Conservation (phyloP, 805 yeast genomes). For the Metahyphopichia silvanorum region DNA sequence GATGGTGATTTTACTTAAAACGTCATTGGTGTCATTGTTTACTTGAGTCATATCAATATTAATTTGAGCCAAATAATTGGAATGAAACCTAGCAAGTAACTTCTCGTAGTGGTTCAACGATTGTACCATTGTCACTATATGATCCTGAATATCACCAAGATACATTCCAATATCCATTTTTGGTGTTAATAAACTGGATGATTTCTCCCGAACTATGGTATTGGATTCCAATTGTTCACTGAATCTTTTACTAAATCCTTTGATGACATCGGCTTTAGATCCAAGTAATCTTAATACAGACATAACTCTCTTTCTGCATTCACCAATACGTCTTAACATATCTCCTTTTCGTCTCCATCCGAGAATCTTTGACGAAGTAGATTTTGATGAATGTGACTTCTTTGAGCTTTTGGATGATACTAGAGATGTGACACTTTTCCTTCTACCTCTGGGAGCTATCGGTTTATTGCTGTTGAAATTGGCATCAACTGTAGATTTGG, state of each 20-base stretch:
- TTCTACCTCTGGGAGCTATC: background rate
- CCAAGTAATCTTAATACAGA: conserved; percentile 79
- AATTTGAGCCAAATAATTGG: conserved; percentile 93
- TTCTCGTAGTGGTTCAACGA: conserved; percentile 93
- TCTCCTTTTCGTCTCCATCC: conserved; percentile 91
- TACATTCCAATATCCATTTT: conserved; percentile 82
- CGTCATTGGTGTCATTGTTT: conserved; percentile 95
- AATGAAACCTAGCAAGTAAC: conserved; percentile 88
- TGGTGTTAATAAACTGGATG: conserved; percentile 47
- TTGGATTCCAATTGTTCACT: conserved; percentile 44
- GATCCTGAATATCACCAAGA: conserved; percentile 96
- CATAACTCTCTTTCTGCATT: conserved; percentile 93
- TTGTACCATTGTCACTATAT: conserved; percentile 95
- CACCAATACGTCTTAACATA: conserved; percentile 92
- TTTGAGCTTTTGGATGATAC: conserved; percentile 8
- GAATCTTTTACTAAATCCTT: conserved; percentile 89
- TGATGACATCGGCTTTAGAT: conserved; percentile 95
- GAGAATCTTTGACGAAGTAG: conserved; percentile 46
- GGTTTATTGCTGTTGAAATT: conserved; percentile 2
- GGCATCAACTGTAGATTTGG: conserved; percentile 37
- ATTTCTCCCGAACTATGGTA: conserved; percentile 60
- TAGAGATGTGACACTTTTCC: conserved; percentile 1
- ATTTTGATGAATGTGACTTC: conserved; percentile 29
- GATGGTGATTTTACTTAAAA: conserved; percentile 87
- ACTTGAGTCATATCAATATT: conserved; percentile 97